Evolutionary conservation across 257 asterid genomes (phyloP).

Genomic region (Solanum sejunctum): DNA sequence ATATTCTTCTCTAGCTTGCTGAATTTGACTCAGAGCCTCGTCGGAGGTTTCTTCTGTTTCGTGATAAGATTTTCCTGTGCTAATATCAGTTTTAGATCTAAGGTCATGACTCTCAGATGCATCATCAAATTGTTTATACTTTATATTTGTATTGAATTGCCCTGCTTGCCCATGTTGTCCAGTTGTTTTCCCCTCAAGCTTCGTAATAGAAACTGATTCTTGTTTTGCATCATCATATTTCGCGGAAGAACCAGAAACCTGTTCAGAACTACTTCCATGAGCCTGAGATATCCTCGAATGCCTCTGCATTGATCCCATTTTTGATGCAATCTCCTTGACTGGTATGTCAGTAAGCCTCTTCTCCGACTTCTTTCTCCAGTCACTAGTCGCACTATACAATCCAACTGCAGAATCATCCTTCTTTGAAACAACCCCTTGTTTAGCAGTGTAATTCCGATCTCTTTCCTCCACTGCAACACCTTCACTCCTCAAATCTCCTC

Average conservation of each 20-base stretch:
- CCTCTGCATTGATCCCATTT: conserved; percentile 22
- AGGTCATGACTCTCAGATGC: conserved; percentile 15
- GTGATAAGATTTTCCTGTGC: conserved; percentile 21
- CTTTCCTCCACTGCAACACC: conserved; percentile 17
- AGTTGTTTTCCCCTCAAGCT: conserved; percentile 21
- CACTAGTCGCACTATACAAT: conserved; percentile 20
- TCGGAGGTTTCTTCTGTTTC: conserved; percentile 23
- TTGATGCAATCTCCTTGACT: conserved; percentile 29
- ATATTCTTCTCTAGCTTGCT: conserved; percentile 23
- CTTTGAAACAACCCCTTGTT: conserved; percentile 19
- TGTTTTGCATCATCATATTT: conserved; percentile 27
- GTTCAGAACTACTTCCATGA: conserved; percentile 18
- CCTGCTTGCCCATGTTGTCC: conserved; percentile 22
- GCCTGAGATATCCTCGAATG: conserved; percentile 19
- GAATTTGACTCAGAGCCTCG: conserved; percentile 21
- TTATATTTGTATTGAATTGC: conserved; percentile 36
- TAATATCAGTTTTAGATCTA: conserved; percentile 19
- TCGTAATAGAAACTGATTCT: conserved; percentile 14
- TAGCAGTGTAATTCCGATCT: conserved; percentile 23
- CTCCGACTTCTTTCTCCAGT: conserved; percentile 74
- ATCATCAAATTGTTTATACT: conserved; percentile 43
- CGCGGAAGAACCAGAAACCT: conserved; percentile 24
- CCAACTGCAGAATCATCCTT: conserved; percentile 22
- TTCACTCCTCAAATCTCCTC: conserved; percentile 19
- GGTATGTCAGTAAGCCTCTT: conserved; percentile 64